Percentiles rank a stretch among this genome's conserved stretches.
Evolutionary conservation across 306 rosid genomes (phyloP).

Genomic region (Gleditsia sinensis): DNA sequence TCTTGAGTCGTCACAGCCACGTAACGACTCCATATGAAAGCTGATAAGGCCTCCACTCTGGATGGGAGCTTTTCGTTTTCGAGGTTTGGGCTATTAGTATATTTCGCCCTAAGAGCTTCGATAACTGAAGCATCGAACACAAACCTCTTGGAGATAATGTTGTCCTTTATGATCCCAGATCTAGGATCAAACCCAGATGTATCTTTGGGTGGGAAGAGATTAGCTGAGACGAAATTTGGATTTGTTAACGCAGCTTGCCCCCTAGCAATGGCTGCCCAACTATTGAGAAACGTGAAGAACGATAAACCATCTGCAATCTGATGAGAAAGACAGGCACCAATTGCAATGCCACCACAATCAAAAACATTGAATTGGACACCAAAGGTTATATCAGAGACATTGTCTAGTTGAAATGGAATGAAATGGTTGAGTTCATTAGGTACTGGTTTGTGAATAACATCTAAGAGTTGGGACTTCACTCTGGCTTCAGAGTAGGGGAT

Average conservation of each 20-base stretch:
- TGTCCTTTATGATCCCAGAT: constrained; percentile 36
- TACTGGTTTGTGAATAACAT: constrained; percentile 39
- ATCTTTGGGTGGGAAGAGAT: constrained; percentile 59
- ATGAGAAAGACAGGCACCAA: constrained; percentile 59
- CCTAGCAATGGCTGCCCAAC: constrained; percentile 48
- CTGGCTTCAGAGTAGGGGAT: constrained; percentile 45
- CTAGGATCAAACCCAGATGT: constrained; percentile 38
- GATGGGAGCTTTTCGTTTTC: constrained; percentile 39
- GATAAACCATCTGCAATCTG: constrained; percentile 59
- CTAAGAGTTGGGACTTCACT: constrained; percentile 41
- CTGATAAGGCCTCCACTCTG: constrained; percentile 56
- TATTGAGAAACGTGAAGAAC: constrained; percentile 39
- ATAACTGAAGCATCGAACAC: constrained; percentile 42
- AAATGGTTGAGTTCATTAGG: constrained; percentile 49
- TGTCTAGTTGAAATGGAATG: constrained; percentile 49
- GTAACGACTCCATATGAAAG: constrained; percentile 65
- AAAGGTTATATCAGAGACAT: constrained; percentile 37
- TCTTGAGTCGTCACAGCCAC: constrained; percentile 39
- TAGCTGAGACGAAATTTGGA: constrained; percentile 48
- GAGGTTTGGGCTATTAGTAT: background rate
- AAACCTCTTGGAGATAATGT: constrained; percentile 51
- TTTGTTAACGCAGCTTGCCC: background rate
- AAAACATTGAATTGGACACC: constrained; percentile 61
- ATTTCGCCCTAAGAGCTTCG: constrained; percentile 47
- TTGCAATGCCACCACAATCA: constrained; percentile 57